These are phyloP conservation scores for Solanum lycopersicoides DNA, from an alignment of 257 asterid genomes.

Conservation along the genomic window DNA sequence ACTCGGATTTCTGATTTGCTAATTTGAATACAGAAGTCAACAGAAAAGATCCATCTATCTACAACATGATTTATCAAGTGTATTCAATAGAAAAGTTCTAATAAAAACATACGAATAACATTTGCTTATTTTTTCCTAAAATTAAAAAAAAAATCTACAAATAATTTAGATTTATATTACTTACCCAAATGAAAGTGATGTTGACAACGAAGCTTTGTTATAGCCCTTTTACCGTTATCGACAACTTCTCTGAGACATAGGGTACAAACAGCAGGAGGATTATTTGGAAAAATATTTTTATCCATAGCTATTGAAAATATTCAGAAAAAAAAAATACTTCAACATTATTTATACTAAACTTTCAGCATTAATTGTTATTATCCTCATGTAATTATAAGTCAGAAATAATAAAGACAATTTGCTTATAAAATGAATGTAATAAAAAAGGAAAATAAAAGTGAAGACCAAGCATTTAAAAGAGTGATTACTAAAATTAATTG, in stretches of 20 bases:
- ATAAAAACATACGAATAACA: neutral
- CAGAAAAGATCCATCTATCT: neutral
- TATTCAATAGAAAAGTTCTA: neutral
- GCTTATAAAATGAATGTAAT: too few relatives aligned
- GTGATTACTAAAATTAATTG: neutral
- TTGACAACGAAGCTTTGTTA: neutral
- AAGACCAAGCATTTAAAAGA: neutral
- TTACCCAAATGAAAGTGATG: neutral
- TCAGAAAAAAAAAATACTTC: neutral
- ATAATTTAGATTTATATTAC: neutral
- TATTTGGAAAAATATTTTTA: neutral
- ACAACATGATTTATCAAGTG: neutral
- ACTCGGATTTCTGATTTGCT: too few relatives aligned
- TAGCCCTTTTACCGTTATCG: neutral
- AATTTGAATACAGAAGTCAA: too few relatives aligned
- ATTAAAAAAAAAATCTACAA: neutral
- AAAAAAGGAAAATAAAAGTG: too few relatives aligned
- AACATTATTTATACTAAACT: neutral
- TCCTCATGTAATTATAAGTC: too few relatives aligned
- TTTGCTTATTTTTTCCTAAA: neutral
- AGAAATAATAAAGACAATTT: too few relatives aligned
- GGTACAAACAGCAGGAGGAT: neutral
- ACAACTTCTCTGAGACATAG: neutral
- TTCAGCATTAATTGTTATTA: neutral
- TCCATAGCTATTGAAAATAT: neutral